Base-by-base conservation (phyloP, 257 asterid species). In the Anisodus acutangulus region DNA sequence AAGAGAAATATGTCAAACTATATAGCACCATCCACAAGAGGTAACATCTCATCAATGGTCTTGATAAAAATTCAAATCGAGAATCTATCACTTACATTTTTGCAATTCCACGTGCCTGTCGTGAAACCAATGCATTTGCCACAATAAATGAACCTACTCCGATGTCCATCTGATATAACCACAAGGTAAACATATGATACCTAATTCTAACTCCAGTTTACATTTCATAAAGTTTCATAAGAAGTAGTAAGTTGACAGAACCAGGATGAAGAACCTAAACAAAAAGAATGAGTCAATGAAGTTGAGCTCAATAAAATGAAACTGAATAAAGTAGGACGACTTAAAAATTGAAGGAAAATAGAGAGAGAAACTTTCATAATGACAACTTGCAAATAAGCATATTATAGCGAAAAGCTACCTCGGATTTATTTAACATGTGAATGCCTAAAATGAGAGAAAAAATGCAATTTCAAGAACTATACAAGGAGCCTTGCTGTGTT, bases 141-240 rank as follows among this genome's bases (percentile, higher is more conserved):
- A 95, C 79, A 57, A 97, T 97, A 93, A 97, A 95, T 49, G 96
- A 93, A 68, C 99, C 99, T 8, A 95, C 98, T 68, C 99, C 98
- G 78, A 95, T 91, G 91, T 97, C 99, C 99, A 97, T 97, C 99
- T 97, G 90, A 84, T 79, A 68, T 53, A 86, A 58, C 68, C 85
- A 63, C 76, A 82, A 67, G 68, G 5, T 13, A 12, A 66, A 82
- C 17, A 53, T 49, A 12, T 49, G 81, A 22, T 49, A 26, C 62
- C 45, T 22, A 49, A 76, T 51, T 74, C 43, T 53, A 22, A 13
- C 81, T 49, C 62, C 81, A 76, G n/a, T 51, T 72, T 47, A 72
- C 41, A 11, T 47, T 72, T 19, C 11, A 0, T 35, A 47, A 47
- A 47, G 43, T 9, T 47, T 72, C 6, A 47, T 72, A 6, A 47